Percentiles rank a stretch among this genome's conserved stretches.
Evolutionary conservation across 1,284 basidiomycete genomes (phyloP).

Genomic region (Cryptococcus sp.): DNA sequence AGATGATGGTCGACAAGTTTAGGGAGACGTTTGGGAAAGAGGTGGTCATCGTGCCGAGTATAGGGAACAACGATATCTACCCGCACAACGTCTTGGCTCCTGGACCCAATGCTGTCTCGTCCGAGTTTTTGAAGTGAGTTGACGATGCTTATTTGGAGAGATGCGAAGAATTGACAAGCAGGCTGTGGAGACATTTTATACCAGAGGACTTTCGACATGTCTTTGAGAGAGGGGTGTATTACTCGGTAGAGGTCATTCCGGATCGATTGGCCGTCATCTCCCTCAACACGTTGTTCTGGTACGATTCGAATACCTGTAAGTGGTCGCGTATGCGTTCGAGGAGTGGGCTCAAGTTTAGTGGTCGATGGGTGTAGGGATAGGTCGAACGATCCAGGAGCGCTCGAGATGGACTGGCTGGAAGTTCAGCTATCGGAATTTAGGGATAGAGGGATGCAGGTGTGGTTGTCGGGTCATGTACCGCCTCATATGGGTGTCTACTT

Average conservation of each 20-base stretch:
- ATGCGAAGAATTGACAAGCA: conserved; percentile 33
- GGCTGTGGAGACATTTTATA: conserved; percentile 78
- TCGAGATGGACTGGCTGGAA: conserved; percentile 85
- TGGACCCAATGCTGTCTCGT: conserved; percentile 76
- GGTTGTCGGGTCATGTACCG: conserved; percentile 54
- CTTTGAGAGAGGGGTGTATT: conserved; percentile 81
- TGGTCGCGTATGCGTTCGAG: too few relatives aligned
- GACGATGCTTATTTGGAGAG: not conserved
- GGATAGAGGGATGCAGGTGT: conserved; percentile 67
- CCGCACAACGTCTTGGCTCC: conserved; percentile 57
- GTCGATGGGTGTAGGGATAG: conserved; percentile 61
- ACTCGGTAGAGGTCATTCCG: conserved; percentile 72
- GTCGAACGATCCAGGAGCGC: conserved; percentile 65
- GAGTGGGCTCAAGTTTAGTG: conserved; percentile 15
- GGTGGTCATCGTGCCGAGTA: conserved; percentile 74
- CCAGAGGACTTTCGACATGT: conserved; percentile 74
- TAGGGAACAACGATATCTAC: conserved; percentile 87
- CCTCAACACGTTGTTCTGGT: conserved; percentile 89
- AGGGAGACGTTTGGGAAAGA: conserved; percentile 62
- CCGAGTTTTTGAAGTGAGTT: conserved; percentile 62
- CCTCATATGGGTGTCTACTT: conserved; percentile 76
- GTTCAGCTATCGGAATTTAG: conserved; percentile 72
- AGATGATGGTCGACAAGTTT: conserved; percentile 65
- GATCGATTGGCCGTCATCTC: conserved; percentile 72
- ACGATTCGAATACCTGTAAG: conserved; percentile 79